Evolutionary conservation across 805 yeast genomes (phyloP), one percentile per base, ranked within the genome.

Genomic region (Lachancea lanzarotensis): DNA sequence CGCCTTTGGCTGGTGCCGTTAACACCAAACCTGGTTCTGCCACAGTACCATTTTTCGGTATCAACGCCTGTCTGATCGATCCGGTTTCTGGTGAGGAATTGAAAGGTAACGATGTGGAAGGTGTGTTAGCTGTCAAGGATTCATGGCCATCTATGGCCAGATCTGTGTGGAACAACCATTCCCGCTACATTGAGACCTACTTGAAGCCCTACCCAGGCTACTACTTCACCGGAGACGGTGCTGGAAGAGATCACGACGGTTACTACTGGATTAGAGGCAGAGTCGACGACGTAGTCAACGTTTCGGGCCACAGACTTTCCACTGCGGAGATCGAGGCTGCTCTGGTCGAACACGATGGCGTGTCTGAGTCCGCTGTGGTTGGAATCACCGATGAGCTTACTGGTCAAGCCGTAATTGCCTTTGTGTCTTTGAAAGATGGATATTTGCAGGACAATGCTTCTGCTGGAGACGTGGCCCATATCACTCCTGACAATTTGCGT

Each of bases 131-230:
- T 29, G 79, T 93, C 60, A 82, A 81, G 62, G 73, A 80, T 40
- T 77, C 97, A 31, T 93, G 98, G 98, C 98, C 98, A 46, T 89
- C 97, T n/a, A 90, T 93, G 82, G 93, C 98, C 26, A 83, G 98
- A 71, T 81, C 96, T 44, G 93, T 93, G 49, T 90, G 82, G 81
- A 83, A 82, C 62, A 88, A 90, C 66, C 95, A 91, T 66, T 70
- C 71, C 51, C 81, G 96, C 59, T 91, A 76, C 70, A 71, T 89
- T 59, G 97, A 91, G 50, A 93, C 98, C 34, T 93, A 93, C 68
- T 74, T 93, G 63, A 82, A 81, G 58, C 96, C 96, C 42, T 93
- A 91, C 72, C 87, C 91, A 48, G 95, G 95, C 47, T 80, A 77
- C 70, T 93, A 89, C 72, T 93, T 93, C 75, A 85, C 97, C 11